These are phyloP conservation scores for Athelia sp. DNA, from an alignment of 1,284 basidiomycete species.

Conservation along the genomic window DNA sequence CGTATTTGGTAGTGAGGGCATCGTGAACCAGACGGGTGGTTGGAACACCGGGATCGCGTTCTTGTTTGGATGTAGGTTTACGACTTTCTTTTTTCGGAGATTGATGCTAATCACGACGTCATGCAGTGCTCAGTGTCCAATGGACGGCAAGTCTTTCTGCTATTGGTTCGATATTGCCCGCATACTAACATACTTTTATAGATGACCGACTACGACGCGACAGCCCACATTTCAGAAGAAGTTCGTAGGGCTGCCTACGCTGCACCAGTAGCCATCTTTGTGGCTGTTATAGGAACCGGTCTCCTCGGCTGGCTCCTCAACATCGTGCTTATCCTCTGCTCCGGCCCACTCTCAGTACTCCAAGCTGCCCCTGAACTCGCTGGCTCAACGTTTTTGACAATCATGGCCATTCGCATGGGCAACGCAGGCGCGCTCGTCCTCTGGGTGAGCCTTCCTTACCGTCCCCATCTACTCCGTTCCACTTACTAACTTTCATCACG, in stretches of 20 bases:
- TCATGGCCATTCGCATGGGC: slow-evolving; percentile 74
- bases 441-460: slow-evolving; percentile 71
- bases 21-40: slow-evolving; percentile 76
- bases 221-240: slow-evolving; percentile 90
- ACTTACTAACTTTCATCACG: background rate
- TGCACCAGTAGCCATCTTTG: slow-evolving; percentile 76
- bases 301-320: slow-evolving; percentile 82
- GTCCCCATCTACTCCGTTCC: background rate
- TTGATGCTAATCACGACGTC: too few species aligned
- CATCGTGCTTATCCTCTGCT: slow-evolving; percentile 79
- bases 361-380: background rate
- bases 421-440: slow-evolving; percentile 66
- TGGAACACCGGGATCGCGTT: slow-evolving; percentile 81
- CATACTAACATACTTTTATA: too few species aligned
- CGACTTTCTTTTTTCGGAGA: too few species aligned
- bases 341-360: slow-evolving; percentile 55
- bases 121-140: slow-evolving; percentile 72
- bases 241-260: slow-evolving; percentile 86
- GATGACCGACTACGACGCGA: slow-evolving; percentile 77
- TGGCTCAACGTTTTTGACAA: slow-evolving; percentile 32
- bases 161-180: too few species aligned
- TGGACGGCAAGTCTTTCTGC: too few species aligned
- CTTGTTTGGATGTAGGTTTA: slow-evolving; percentile 56
- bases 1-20: slow-evolving; percentile 70
- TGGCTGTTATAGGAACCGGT: slow-evolving; percentile 86